These are phyloP conservation scores for Toxoplasma gondii DNA, from an alignment of 169 alveolate species.

Conservation along the genomic window DNA sequence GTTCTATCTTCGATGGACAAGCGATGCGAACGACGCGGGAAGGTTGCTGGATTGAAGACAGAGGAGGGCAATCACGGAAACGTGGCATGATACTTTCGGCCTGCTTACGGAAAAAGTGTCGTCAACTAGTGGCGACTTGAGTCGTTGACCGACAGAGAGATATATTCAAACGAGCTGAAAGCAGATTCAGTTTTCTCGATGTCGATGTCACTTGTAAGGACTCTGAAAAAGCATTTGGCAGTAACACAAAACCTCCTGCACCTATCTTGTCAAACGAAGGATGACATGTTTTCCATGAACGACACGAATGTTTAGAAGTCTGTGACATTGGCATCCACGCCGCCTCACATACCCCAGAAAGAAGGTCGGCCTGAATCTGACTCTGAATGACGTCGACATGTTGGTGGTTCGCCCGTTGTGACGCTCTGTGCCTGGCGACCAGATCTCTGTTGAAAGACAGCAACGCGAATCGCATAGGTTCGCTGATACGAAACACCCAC, in stretches of 20 bases:
- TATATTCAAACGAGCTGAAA: no score
- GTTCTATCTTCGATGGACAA: slow-evolving; percentile 37
- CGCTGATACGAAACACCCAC: no score
- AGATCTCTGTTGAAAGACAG: neutral
- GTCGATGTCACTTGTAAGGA: no score
- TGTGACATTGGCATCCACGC: neutral
- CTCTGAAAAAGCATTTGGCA: no score
- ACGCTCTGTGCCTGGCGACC: slow-evolving; percentile 5
- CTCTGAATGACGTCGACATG: slow-evolving; percentile 51
- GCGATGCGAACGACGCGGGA: slow-evolving; percentile 51
- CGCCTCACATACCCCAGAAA: slow-evolving; percentile 46
- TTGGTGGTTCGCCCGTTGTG: neutral
- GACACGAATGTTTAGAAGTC: no score
- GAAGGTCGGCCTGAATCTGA: slow-evolving; percentile 54
- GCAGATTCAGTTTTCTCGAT: no score
- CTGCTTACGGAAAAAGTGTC: neutral
- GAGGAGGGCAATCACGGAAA: neutral
- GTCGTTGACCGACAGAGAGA: neutral
- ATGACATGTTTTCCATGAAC: no score
- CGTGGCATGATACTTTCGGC: neutral
- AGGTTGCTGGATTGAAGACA: slow-evolving; percentile 33
- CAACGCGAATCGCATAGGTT: no score
- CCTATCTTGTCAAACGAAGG: no score
- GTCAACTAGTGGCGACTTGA: neutral
- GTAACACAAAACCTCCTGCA: no score